A percentile compares a stretch with the other conserved stretches of the same genome.
These are phyloP conservation scores for Penicillium coffeae DNA, from an alignment of 495 filamentous ascomycete species.

Conservation along the genomic window DNA sequence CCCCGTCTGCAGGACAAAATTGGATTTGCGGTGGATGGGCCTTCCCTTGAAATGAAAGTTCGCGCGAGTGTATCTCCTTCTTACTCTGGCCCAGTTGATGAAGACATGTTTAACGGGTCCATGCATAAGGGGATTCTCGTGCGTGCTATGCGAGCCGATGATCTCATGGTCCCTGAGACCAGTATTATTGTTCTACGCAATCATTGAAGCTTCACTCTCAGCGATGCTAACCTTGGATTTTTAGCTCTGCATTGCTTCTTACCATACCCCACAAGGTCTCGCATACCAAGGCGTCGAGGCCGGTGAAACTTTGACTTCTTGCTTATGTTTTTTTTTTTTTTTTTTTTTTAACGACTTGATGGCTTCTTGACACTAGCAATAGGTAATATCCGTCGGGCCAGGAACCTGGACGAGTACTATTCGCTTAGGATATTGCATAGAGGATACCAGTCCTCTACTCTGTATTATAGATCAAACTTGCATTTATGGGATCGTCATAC, in stretches of 20 bases:
- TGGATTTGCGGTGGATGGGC: constrained; percentile 30
- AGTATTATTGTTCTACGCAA: constrained; percentile 30
- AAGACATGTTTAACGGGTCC: constrained; percentile 36
- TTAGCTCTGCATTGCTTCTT: not conserved
- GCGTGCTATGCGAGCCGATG: constrained; percentile 28
- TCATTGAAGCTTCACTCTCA: constrained; percentile 7
- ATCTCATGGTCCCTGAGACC: constrained; percentile 18
- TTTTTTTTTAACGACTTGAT: constrained; percentile 17
- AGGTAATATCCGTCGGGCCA: not conserved
- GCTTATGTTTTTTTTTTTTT: constrained; percentile 2
- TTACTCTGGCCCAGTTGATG: constrained; percentile 10
- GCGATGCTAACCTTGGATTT: not conserved
- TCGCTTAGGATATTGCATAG: not conserved
- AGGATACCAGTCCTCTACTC: not conserved
- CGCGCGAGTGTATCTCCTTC: constrained; percentile 18
- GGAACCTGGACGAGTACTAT: not conserved
- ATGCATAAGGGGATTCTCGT: constrained; percentile 32
- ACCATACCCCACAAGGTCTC: not conserved
- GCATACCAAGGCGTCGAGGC: not conserved
- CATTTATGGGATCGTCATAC: not conserved
- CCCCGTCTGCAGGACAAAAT: constrained; percentile 22
- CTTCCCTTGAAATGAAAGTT: constrained; percentile 30
- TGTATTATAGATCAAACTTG: constrained; percentile 7
- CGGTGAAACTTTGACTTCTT: not conserved
- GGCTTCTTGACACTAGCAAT: constrained; percentile 8